Conservation (phyloP, 2,329 filamentous ascomycete genomes). For the Cryphonectria nitschkei region DNA sequence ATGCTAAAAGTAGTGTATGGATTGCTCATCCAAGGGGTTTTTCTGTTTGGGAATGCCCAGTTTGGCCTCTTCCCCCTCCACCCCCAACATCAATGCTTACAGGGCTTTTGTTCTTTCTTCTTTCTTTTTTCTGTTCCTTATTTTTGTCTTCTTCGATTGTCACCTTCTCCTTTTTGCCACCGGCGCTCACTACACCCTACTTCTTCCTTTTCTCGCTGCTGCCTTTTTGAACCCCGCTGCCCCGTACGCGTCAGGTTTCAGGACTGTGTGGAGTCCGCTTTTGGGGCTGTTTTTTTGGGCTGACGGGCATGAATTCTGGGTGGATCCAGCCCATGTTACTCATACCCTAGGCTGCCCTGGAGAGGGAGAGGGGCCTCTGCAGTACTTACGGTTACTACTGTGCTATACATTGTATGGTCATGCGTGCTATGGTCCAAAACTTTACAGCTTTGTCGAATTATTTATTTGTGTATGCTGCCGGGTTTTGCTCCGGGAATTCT, state of each 20-base stretch:
- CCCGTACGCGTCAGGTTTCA: slow-evolving; percentile 1
- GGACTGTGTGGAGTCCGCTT: slow-evolving; percentile 1
- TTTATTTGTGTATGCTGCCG: neutral
- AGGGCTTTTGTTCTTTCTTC: neutral
- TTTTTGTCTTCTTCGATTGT: neutral
- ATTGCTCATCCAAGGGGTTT: neutral
- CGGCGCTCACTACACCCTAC: slow-evolving; percentile 24
- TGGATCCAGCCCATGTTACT: neutral
- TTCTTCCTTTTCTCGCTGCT: neutral
- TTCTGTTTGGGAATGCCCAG: neutral
- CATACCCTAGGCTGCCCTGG: neutral
- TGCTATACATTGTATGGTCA: too few species aligned
- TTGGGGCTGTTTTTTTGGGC: neutral
- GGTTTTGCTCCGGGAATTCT: slow-evolving; percentile 1
- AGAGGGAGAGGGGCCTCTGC: neutral
- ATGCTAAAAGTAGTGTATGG: neutral
- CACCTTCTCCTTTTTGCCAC: neutral
- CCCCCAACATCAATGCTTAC: neutral
- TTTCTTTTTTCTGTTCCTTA: too few species aligned
- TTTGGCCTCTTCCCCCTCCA: neutral
- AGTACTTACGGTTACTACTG: too few species aligned
- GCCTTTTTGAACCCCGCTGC: neutral
- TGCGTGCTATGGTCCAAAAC: neutral
- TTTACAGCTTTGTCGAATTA: neutral
- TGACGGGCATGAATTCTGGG: slow-evolving; percentile 2